These are phyloP conservation scores for Fabrea salina DNA, from an alignment of 169 alveolate genomes.

Conservation along the genomic window DNA sequence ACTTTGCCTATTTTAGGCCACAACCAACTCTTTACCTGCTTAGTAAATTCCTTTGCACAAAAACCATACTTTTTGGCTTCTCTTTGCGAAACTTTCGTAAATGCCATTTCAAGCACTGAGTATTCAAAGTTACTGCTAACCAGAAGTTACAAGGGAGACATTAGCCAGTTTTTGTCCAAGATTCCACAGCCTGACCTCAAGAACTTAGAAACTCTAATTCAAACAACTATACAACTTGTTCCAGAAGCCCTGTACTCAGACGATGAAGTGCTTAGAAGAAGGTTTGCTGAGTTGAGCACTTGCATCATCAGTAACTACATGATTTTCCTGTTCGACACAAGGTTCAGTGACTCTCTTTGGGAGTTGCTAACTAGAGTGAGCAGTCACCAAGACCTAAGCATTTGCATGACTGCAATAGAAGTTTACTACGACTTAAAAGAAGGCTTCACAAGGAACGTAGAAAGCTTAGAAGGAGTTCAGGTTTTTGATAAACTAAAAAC, in stretches of 20 bases:
- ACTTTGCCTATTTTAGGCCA: neutral
- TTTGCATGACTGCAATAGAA: slow-evolving; percentile 2
- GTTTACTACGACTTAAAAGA: neutral
- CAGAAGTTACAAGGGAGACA: neutral
- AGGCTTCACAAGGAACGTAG: neutral
- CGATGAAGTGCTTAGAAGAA: neutral
- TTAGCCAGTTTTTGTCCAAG: neutral
- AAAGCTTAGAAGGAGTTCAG: neutral
- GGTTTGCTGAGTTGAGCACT: neutral
- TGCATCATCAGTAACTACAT: neutral
- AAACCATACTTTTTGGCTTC: neutral
- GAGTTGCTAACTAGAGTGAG: neutral
- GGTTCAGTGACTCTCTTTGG: slow-evolving; percentile 1
- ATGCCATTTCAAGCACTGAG: neutral
- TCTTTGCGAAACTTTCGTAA: neutral
- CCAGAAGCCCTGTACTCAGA: neutral
- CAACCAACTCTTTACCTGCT: neutral
- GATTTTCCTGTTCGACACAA: neutral
- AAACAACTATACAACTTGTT: neutral
- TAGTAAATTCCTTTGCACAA: neutral
- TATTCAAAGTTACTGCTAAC: neutral
- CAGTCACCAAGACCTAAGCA: neutral
- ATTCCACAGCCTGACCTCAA: neutral
- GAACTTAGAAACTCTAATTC: neutral
- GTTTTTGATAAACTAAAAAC: neutral